Base-by-base conservation (phyloP, 805 yeast species). In the Candida coquimbonensis region DNA sequence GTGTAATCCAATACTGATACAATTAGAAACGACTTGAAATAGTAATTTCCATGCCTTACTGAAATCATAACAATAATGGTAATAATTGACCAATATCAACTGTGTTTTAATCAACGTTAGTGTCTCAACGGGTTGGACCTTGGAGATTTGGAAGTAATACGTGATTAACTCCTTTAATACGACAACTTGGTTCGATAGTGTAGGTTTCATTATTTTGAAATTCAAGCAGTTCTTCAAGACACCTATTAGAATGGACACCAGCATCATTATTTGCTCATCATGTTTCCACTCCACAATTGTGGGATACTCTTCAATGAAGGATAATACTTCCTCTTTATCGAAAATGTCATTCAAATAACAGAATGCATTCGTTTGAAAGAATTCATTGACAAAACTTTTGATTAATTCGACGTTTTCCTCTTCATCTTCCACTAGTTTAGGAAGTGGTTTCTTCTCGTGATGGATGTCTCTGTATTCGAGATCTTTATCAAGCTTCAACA, bases 21-120 rank as follows among this genome's bases (percentile, higher is more conserved):
- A 49, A 36, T 56, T 55, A 5, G 61, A 51, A 4, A 58, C 54
- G 7, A 47, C 29, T 25, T 53, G 54, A 16, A 47, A 53, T 24
- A 58, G 31, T 39, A 54, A 31, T 43, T 53, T 58, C 59, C 59
- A 58, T 4, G 57, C 41, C 32, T 50, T 52, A 31, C 47, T 51
- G 39, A 48, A 43, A 26, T 53, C 53, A 34, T 12, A 49, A 5
- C 36, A 38, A 41, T 48, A 54, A 33, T 54, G 53, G 40, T 49
- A 54, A 36, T 53, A 56, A 35, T 53, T 53, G 3, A 48, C 16
- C 25, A 58, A 24, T 5, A 55, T 11, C 1, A 55, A 21, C 26
- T 58, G 62, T 0, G 60, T 45, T 24, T 54, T 54, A 19, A 58
- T 36, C 14, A 51, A 42, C 21, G 36, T 40, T 1, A 50, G 1